phyloP scores from a whole-genome alignment of 345 rosid species.

The Citrus australasica region DNA sequence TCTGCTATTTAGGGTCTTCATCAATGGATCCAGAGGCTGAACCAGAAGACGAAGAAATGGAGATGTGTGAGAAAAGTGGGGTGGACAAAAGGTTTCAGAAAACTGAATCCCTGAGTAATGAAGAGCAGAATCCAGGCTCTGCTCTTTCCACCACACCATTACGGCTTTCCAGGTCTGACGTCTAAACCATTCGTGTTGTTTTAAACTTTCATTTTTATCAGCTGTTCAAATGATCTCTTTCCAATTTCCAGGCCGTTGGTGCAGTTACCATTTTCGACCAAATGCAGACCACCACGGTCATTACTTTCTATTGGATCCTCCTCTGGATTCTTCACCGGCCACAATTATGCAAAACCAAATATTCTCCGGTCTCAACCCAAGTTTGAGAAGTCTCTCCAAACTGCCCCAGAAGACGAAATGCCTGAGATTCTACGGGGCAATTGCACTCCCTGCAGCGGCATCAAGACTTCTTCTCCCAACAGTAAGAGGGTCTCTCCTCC shows the following conservation, averaged over 20 bases:
- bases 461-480: conserved; percentile 80
- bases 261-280: conserved; percentile 67
- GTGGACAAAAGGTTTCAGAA: conserved; percentile 34
- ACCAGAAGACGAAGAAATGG: conserved; percentile 56
- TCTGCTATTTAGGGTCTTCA: conserved; percentile 46
- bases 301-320: conserved; percentile 50
- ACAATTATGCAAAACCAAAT: conserved; percentile 43
- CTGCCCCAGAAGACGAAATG: conserved; percentile 47
- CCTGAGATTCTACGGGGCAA: conserved; percentile 60
- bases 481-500: conserved; percentile 97
- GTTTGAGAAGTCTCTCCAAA: conserved; percentile 48
- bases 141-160: conserved; percentile 71
- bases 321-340: conserved; percentile 26
- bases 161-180: conserved; percentile 59
- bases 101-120: conserved; percentile 38
- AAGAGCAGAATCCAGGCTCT: conserved; percentile 55
- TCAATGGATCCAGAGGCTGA: conserved; percentile 45
- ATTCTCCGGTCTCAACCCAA: conserved; percentile 36
- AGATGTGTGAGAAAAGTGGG: conserved; percentile 38
- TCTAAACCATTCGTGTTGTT: background rate
- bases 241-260: conserved; percentile 48
- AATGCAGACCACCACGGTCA: conserved; percentile 61
- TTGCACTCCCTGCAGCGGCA: conserved; percentile 38
- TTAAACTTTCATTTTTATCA: background rate
- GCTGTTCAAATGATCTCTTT: conserved; percentile 3